Evolutionary conservation across 2,329 filamentous ascomycete genomes (phyloP).

Genomic region (Tolypocladium amazonense): DNA sequence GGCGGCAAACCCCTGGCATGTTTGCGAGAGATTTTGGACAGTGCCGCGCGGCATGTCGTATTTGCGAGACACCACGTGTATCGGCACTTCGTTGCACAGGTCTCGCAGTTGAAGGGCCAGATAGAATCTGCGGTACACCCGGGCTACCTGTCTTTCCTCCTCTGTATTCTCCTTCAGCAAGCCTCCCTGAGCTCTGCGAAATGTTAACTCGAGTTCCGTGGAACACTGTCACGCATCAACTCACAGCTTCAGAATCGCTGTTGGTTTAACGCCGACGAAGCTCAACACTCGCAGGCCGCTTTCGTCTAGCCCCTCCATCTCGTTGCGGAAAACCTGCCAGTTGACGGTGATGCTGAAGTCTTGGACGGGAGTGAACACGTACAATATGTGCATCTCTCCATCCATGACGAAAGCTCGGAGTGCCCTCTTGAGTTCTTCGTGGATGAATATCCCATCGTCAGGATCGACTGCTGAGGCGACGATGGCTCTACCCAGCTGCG

Average conservation of each 20-base stretch:
- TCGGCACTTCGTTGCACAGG: conserved; percentile 64
- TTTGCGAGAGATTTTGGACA: conserved; percentile 63
- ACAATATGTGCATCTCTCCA: conserved; percentile 69
- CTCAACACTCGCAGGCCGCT: conserved; percentile 58
- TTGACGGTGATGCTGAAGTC: conserved; percentile 46
- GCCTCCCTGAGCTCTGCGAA: conserved; percentile 53
- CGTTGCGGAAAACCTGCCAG: conserved; percentile 62
- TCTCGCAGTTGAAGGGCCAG: conserved; percentile 68
- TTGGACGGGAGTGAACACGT: conserved; percentile 66
- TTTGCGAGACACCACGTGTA: conserved; percentile 58
- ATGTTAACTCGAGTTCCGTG: conserved; percentile 6
- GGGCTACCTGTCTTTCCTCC: conserved; percentile 47
- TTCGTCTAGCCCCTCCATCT: conserved; percentile 60
- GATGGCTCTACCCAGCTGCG: conserved; percentile 57
- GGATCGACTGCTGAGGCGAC: conserved; percentile 64
- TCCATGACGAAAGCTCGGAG: conserved; percentile 69
- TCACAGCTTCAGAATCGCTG: conserved; percentile 56
- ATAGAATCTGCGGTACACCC: conserved; percentile 64
- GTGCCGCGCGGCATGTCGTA: conserved; percentile 60
- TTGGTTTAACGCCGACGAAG: conserved; percentile 59
- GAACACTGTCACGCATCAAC: conserved; percentile 9
- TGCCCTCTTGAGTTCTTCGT: conserved; percentile 57
- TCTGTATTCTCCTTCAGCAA: conserved; percentile 50
- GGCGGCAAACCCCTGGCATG: conserved; percentile 67
- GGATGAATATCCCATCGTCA: conserved; percentile 63